Evolutionary conservation across 371 early-diverging fungal genomes (phyloP), one percentile per base, ranked within the genome.

Genomic region (Mucor sp.): DNA sequence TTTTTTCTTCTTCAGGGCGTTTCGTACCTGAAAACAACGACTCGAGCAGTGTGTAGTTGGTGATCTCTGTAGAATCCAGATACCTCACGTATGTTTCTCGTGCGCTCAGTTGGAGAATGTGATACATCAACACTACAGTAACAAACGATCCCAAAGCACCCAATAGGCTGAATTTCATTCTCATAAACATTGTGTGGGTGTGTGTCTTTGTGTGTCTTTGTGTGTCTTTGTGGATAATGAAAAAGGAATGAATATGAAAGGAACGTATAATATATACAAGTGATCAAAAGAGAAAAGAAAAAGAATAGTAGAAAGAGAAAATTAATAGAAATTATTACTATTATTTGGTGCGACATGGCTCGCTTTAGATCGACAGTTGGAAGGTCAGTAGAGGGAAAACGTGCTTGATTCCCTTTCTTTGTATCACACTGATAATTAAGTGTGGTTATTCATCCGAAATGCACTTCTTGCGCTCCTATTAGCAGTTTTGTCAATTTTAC

Each of bases 11-110:
- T 30, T 21, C 23, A 23, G 12, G 23, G 1, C 4, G n/a, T 11
- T 1, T 50, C 37, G 32, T 69, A 77, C 77, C 75, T 67, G 63
- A 50, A 25, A 78, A 44, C 14, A 78, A 62, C 12, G 47, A 58
- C 28, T 75, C 76, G 19, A 78, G 62, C 23, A 73, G 39, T 59
- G 69, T 71, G 33, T 78, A 78, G 37, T 78, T 76, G 8, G 72
- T 74, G 21, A 75, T 60, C 48, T 78, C 72, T 30, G 71, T 74
- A 5, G 76, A 69, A 58, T 78, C 79, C n/a, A 64, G 30, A 61
- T 65, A 66, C 2, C 41, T 37, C 15, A 30, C 50, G 39, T 41
- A 53, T 23, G 17, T 17, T 30, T 59, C 37, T 7, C 53, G 43
- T 32, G 32, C 21, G 47, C 58, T 59, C 47, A 64, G 23, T 28